phyloP scores from a whole-genome alignment of 306 rosid species.

The Dryas octopetala region DNA sequence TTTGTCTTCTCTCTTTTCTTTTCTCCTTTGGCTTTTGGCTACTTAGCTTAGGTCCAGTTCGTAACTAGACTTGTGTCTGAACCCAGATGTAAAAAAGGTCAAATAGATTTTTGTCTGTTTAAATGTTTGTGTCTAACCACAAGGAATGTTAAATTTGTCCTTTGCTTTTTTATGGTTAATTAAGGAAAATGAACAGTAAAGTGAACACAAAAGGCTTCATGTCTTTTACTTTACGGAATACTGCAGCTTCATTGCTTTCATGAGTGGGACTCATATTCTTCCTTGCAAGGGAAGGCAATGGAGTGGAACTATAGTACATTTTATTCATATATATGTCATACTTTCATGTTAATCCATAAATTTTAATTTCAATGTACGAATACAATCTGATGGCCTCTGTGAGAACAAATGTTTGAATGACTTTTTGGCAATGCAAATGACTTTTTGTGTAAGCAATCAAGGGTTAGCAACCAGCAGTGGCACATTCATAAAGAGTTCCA shows the following conservation, averaged over 20 bases:
- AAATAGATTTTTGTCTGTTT: constrained; percentile 24
- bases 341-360: not conserved
- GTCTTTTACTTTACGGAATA: no score
- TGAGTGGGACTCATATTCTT: constrained; percentile 21
- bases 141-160: no score
- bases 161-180: no score
- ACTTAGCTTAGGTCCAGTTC: not conserved
- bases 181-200: no score
- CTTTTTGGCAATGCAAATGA: no score
- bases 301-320: not conserved
- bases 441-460: no score
- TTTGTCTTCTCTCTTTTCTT: not conserved
- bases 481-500: not conserved
- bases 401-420: no score
- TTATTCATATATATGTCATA: not conserved
- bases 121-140: constrained; percentile 5
- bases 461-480: not conserved
- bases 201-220: no score
- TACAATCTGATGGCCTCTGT: no score
- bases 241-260: no score
- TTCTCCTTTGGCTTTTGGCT: not conserved
- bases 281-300: constrained; percentile 27
- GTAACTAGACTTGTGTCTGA: constrained; percentile 17
- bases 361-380: no score
- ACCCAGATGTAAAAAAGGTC: constrained; percentile 12